These are phyloP conservation scores for Fusarium concolor DNA, from an alignment of 2,329 filamentous ascomycete genomes.

Conservation along the genomic window DNA sequence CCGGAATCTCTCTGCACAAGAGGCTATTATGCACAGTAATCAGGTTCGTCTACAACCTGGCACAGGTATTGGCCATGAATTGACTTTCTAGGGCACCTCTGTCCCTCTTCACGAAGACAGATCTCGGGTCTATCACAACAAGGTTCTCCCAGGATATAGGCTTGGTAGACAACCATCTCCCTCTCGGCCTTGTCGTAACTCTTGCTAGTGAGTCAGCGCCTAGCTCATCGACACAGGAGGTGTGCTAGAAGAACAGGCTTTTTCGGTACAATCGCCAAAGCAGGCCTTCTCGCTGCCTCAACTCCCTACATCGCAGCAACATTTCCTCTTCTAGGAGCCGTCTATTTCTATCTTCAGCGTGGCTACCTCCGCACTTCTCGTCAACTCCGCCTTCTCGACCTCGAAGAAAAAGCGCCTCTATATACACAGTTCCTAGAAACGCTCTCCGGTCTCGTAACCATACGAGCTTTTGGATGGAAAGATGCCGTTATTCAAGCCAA, in stretches of 20 bases:
- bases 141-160: conserved; percentile 59
- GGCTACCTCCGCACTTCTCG: conserved; percentile 58
- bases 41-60: not conserved
- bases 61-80: not conserved
- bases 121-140: conserved; percentile 56
- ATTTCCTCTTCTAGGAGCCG: conserved; percentile 56
- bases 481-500: conserved; percentile 56
- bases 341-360: conserved; percentile 58
- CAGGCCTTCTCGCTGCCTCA: conserved; percentile 41
- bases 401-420: conserved; percentile 56
- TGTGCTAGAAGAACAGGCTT: conserved; percentile 47
- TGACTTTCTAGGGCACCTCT: conserved; percentile 52
- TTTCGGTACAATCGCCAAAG: conserved; percentile 46
- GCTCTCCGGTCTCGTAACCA: conserved; percentile 59
- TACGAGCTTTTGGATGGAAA: conserved; percentile 66
- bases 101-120: conserved; percentile 54
- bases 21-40: conserved; percentile 42
- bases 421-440: conserved; percentile 60
- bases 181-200: conserved; percentile 51
- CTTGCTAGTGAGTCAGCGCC: conserved; percentile 49
- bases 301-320: conserved; percentile 53
- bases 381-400: conserved; percentile 56
- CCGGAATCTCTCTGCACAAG: conserved; percentile 44
- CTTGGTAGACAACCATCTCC: conserved; percentile 57
- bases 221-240: not conserved